Conservation (phyloP, 306 rosid species). For the Rosa multiflora region DNA sequence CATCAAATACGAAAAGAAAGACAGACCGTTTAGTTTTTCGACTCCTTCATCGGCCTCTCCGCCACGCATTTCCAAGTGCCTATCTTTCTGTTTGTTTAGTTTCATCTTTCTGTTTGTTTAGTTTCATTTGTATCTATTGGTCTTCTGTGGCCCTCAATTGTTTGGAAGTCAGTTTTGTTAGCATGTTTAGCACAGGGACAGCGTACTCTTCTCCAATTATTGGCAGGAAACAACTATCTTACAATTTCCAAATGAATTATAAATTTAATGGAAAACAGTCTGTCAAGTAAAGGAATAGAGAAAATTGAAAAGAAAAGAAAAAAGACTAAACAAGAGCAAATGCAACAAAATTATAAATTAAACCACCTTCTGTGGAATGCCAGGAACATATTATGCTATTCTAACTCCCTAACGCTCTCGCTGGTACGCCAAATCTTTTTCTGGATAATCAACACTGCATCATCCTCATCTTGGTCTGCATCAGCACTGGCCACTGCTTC, state of each 20-base stretch:
- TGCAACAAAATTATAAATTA: slow-evolving; percentile 32
- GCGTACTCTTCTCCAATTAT: not conserved
- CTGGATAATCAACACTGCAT: slow-evolving; percentile 63
- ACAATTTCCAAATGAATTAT: slow-evolving; percentile 28
- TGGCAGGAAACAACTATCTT: slow-evolving; percentile 6
- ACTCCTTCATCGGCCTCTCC: no score
- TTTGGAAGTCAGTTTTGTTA: not conserved
- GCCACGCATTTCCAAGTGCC: no score
- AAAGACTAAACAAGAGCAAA: not conserved
- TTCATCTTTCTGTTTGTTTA: not conserved
- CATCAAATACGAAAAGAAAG: no score
- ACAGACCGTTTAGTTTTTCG: no score
- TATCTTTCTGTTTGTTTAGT: no score
- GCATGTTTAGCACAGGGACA: not conserved
- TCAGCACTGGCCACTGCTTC: slow-evolving; percentile 67
- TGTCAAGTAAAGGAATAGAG: slow-evolving; percentile 15
- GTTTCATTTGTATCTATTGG: not conserved
- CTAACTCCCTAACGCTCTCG: slow-evolving; percentile 68
- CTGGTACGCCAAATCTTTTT: slow-evolving; percentile 93
- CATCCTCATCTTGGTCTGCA: slow-evolving; percentile 52
- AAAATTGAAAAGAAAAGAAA: not conserved
- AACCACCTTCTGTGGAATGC: slow-evolving; percentile 10
- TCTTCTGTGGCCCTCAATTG: not conserved
- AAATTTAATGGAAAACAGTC: slow-evolving; percentile 7
- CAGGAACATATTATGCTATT: slow-evolving; percentile 36